Conservation (phyloP, 73 alveolate species). For the Halteria grandinella region DNA sequence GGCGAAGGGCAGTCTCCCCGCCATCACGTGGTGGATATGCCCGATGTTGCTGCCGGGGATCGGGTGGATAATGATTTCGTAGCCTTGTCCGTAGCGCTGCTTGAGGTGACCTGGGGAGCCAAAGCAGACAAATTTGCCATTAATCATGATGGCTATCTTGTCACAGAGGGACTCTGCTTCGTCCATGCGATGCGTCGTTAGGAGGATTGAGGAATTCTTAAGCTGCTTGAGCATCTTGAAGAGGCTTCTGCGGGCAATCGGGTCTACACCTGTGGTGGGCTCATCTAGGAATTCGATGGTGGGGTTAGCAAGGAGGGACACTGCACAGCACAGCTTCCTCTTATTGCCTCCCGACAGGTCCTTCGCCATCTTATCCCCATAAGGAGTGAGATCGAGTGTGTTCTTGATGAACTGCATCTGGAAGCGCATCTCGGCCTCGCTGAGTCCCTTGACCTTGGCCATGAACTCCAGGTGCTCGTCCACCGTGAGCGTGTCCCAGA, state of each 20-base stretch:
- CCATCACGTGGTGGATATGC: neutral
- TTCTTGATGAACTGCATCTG: slow-evolving; percentile 23
- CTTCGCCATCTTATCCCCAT: slow-evolving; percentile 55
- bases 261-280: slow-evolving; percentile 87
- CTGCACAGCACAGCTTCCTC: slow-evolving; percentile 83
- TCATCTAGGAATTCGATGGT: slow-evolving; percentile 76
- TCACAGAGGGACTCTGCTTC: slow-evolving; percentile 96
- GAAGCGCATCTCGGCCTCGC: neutral
- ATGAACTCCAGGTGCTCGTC: slow-evolving; percentile 70
- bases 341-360: slow-evolving; percentile 88
- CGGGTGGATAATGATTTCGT: slow-evolving; percentile 14
- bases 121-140: slow-evolving; percentile 87
- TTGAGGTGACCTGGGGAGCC: slow-evolving; percentile 90
- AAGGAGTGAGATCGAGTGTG: slow-evolving; percentile 26
- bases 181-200: slow-evolving; percentile 97
- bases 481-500: slow-evolving; percentile 75
- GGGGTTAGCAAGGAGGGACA: slow-evolving; percentile 81
- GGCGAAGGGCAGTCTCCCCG: neutral
- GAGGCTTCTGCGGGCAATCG: slow-evolving; percentile 71
- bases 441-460: slow-evolving; percentile 69
- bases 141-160: slow-evolving; percentile 86
- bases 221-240: slow-evolving; percentile 57
- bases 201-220: slow-evolving; percentile 72
- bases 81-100: slow-evolving; percentile 92
- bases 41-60: neutral